These are phyloP conservation scores for Fusarium camptoceras DNA, from an alignment of 2,329 filamentous ascomycete genomes.

Conservation along the genomic window DNA sequence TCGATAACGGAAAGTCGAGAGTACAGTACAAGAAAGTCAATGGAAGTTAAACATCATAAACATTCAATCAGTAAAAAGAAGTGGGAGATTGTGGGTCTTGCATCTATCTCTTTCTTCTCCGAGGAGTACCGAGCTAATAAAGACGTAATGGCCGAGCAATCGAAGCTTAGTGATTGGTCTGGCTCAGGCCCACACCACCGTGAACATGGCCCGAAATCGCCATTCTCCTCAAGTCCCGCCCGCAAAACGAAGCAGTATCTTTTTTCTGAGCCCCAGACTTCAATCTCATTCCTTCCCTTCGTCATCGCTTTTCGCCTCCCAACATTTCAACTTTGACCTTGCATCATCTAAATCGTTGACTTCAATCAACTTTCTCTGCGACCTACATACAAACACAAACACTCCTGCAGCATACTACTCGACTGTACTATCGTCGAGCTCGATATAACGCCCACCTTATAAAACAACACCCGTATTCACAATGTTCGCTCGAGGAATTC, in stretches of 20 bases:
- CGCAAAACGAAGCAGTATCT: conserved; percentile 37
- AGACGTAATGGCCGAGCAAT: conserved; percentile 51
- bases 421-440: conserved; percentile 12
- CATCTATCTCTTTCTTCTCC: conserved; percentile 40
- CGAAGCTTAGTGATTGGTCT: conserved; percentile 42
- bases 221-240: conserved; percentile 47
- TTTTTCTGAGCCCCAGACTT: conserved; percentile 45
- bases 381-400: conserved; percentile 16
- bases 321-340: conserved; percentile 21
- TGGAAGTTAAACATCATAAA: background rate
- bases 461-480: conserved; percentile 39
- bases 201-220: conserved; percentile 47
- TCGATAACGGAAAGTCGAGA: background rate
- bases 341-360: conserved; percentile 13
- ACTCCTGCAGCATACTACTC: conserved; percentile 1
- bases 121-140: conserved; percentile 47
- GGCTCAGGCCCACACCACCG: conserved; percentile 27
- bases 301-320: conserved; percentile 45
- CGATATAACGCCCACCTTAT: conserved; percentile 7
- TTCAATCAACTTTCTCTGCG: background rate
- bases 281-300: conserved; percentile 34
- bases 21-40: background rate
- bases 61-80: conserved; percentile 3
- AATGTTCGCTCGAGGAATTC: conserved; percentile 62
- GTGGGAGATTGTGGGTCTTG: conserved; percentile 23